phyloP scores from a whole-genome alignment of 148 eudicot species.

The Fagopyrum esculentum region DNA sequence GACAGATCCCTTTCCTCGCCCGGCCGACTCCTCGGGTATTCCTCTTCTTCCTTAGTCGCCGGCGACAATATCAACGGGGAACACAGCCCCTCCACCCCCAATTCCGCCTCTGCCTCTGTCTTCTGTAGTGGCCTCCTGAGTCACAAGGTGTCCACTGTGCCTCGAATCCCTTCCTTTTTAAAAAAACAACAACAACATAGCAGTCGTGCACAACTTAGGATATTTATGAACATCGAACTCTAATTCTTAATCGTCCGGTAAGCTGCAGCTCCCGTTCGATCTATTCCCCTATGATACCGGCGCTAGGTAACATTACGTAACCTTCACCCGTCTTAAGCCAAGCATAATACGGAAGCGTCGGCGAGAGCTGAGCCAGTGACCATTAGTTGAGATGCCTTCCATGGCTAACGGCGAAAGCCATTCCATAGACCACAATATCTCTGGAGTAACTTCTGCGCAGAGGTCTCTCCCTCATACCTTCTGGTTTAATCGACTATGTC shows the following conservation, averaged over 20 bases:
- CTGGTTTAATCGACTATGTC: background rate
- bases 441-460: background rate
- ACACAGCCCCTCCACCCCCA: no score
- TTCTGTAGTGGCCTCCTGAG: no score
- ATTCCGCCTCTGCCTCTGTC: no score
- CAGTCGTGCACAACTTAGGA: no score
- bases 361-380: background rate
- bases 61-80: no score
- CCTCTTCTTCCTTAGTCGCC: no score
- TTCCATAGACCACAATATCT: background rate
- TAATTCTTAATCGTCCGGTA: background rate
- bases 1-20: no score
- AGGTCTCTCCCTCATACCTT: background rate
- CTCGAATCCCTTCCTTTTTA: no score
- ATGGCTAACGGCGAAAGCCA: constrained; percentile 15
- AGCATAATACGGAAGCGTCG: constrained; percentile 1
- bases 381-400: constrained; percentile 22
- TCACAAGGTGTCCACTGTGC: no score
- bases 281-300: background rate
- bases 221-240: background rate
- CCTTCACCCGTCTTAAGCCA: background rate
- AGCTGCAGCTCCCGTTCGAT: background rate
- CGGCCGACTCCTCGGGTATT: no score
- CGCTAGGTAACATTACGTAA: background rate
- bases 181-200: no score